These are phyloP conservation scores for Remersonia thermophila DNA, from an alignment of 2,329 filamentous ascomycete species.

Conservation along the genomic window DNA sequence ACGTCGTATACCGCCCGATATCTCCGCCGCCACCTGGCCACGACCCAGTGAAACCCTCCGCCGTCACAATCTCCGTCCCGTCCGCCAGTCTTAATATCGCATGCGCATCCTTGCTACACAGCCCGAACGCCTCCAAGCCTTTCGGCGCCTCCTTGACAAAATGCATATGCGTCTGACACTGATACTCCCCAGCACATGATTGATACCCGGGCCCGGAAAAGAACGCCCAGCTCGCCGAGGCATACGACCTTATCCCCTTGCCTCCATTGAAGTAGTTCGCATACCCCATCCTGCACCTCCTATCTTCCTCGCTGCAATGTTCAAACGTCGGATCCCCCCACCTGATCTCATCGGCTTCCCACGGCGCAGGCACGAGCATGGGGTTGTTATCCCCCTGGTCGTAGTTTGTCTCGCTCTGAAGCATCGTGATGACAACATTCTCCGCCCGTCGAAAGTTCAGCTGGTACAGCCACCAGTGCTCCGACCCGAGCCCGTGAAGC, in stretches of 20 bases:
- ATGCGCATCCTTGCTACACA: constrained; percentile 29
- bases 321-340: constrained; percentile 33
- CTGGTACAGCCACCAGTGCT: constrained; percentile 48
- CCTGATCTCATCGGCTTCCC: constrained; percentile 23
- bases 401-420: constrained; percentile 45
- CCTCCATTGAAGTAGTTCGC: constrained; percentile 32
- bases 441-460: constrained; percentile 37
- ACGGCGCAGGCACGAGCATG: constrained; percentile 26
- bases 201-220: constrained; percentile 29
- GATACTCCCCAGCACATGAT: constrained; percentile 23
- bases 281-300: constrained; percentile 30
- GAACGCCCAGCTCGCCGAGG: constrained; percentile 32
- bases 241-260: constrained; percentile 29
- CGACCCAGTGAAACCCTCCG: constrained; percentile 7
- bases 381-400: constrained; percentile 28
- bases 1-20: constrained; percentile 4
- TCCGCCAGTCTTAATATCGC: constrained; percentile 25
- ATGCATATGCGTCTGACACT: constrained; percentile 28
- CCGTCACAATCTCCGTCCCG: constrained; percentile 14
- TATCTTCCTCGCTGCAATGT: constrained; percentile 26
- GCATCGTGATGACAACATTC: constrained; percentile 37
- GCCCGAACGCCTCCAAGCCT: constrained; percentile 29
- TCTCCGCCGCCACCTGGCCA: constrained; percentile 2
- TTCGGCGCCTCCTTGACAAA: constrained; percentile 26
- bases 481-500: constrained; percentile 39